Conservation (phyloP, 371 early-diverging fungal genomes). For the Circinella minor region DNA sequence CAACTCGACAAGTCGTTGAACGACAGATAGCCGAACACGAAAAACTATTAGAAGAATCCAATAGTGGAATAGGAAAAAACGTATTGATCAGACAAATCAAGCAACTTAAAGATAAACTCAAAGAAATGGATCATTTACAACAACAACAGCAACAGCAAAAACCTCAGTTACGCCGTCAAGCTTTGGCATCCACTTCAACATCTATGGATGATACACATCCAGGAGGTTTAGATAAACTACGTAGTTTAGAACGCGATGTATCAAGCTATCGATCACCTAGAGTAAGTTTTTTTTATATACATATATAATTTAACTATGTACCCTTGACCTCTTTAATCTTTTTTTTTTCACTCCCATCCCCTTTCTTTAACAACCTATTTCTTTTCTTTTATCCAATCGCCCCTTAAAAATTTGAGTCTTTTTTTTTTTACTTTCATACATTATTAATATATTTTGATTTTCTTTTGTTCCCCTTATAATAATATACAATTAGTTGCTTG, state of each 20-base stretch:
- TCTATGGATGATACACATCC: constrained; percentile 6
- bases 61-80: constrained; percentile 33
- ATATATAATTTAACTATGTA: not conserved
- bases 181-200: not conserved
- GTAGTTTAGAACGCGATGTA: constrained; percentile 16
- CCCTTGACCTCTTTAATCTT: too few species aligned
- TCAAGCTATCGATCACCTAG: constrained; percentile 11
- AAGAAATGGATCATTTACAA: constrained; percentile 19
- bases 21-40: constrained; percentile 28
- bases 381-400: not conserved
- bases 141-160: constrained; percentile 3
- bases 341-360: too few species aligned
- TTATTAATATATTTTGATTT: too few species aligned
- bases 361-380: too few species aligned
- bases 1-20: constrained; percentile 17
- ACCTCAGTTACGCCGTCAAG: not conserved
- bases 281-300: not conserved
- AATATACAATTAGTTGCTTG: not conserved
- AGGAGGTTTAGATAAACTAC: constrained; percentile 13
- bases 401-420: not conserved
- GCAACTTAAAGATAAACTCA: constrained; percentile 24
- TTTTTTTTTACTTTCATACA: not conserved
- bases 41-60: constrained; percentile 24
- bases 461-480: not conserved
- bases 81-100: constrained; percentile 31